Percentiles rank a stretch among this genome's conserved stretches.
Evolutionary conservation across 495 filamentous ascomycete species (phyloP).

Genomic region (Zalerion maritima): DNA sequence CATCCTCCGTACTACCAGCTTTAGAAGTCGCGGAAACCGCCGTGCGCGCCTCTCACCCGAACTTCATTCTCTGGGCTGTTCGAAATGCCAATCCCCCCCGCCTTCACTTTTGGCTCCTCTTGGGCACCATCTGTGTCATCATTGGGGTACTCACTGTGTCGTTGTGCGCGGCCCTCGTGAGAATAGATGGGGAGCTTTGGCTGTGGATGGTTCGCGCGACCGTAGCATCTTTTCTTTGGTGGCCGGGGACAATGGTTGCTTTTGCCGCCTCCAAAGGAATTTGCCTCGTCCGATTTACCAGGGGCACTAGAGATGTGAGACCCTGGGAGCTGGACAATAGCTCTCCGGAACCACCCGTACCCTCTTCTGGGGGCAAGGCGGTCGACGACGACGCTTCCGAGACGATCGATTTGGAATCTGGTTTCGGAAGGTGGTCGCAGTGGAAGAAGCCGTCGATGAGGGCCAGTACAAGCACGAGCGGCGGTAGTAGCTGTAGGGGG

Average conservation of each 20-base stretch:
- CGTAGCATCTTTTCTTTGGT: constrained; percentile 37
- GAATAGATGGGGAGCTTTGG: constrained; percentile 41
- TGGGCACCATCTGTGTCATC: too few species aligned
- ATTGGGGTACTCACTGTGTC: constrained; percentile 35
- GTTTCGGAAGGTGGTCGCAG: too few species aligned
- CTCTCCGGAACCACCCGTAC: too few species aligned
- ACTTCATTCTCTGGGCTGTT: constrained; percentile 53
- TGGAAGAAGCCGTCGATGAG: too few species aligned
- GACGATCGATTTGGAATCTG: too few species aligned
- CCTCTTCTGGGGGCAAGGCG: constrained; percentile 37
- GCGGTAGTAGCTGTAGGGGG: too few species aligned
- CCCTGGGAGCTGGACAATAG: too few species aligned
- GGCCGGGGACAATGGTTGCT: constrained; percentile 45
- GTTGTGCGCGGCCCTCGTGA: constrained; percentile 32
- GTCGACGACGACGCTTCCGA: constrained; percentile 8
- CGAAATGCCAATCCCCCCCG: constrained; percentile 48
- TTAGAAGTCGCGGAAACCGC: constrained; percentile 42
- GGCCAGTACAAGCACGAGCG: too few species aligned
- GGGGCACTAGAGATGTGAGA: too few species aligned
- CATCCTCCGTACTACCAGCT: constrained; percentile 46
- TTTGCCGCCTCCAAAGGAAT: constrained; percentile 46
- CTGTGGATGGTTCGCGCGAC: too few species aligned
- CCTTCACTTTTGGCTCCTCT: constrained; percentile 42
- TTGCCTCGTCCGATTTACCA: constrained; percentile 39
- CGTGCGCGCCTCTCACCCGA: constrained; percentile 45